Evolutionary conservation across 768 basidiomycete species (phyloP), one percentile per base, ranked within the genome.

Genomic region (Naganishia vishniacii): DNA sequence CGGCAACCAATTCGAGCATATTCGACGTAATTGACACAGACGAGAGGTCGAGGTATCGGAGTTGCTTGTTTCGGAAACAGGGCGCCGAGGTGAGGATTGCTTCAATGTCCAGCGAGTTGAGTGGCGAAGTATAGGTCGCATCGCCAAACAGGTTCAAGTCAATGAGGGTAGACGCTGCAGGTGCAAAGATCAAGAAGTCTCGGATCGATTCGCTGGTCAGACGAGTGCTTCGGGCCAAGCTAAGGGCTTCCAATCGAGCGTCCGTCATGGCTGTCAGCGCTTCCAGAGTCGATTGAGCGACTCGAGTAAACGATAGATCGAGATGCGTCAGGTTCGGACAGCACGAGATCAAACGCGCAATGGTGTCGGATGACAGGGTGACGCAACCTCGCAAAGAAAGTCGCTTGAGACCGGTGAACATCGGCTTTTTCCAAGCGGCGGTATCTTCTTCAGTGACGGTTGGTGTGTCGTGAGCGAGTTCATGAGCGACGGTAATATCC

Each of bases 61-160:
- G 80, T 64, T 84, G 77, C 9, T 89, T 88, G 51, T 80, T 83
- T 12, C 79, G 75, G 79, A 99, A 88, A 71, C 88, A 90, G 0
- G 91, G 91, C 0, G 91, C 91, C 18, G 76, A 75, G 6, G 82
- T 79, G 47, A 97, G 75, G 46, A 97, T 84, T 25, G 84, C 81
- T 18, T 73, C 67, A 16, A 98, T 80, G 59, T 95, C 85, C 32
- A 83, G 81, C 59, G 78, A 80, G 7, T 83, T 81, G 32, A 97
- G 80, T 2, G 88, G 85, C 18, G 85, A 88, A 0, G 84, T 80
- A 77, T 88, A 91, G 0, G 91, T 90, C 77, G 81, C 82, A 72
- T 95, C 92, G 28, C 91, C 91, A 71, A 89, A 95, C 4, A 99
- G 82, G 63, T 88, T 89, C 32, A 99, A 81, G 72, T 98, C 89